Evolutionary conservation across 2,329 filamentous ascomycete species (phyloP), one percentile per base, ranked within the genome.

Genomic region (Botrytis squamosa): DNA sequence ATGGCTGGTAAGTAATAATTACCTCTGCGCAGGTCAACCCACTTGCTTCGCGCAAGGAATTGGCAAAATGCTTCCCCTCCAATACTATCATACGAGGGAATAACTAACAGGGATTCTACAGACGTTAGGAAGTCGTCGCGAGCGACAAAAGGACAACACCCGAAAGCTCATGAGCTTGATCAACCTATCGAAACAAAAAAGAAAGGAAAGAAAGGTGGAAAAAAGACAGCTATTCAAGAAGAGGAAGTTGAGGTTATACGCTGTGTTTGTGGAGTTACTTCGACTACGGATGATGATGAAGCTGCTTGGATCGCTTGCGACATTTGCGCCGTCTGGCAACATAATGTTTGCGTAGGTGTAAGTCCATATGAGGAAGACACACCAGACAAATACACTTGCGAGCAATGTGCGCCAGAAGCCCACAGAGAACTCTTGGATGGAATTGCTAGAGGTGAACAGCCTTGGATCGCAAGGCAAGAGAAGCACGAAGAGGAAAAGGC

Each of bases 301-400:
- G 92, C 96, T 79, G 91, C 94, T 70, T 98, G 97, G 94, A 97
- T 99, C 80, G 94, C 93, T 75, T 99, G 96, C 85, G 96, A 99
- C 83, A 89, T 89, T 65, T 99, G 96, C 83, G 90, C 90, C 67
- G 95, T 92, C 60, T 99, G 96, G 96, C 96, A 99, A 83, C 96
- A 99, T 83, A 98, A 98, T 80, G 91, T 97, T 76, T 99, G 96
- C 82, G 93, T 99, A 86, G 94, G 93, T 71, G 89, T 98, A 81
- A 90, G 88, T 79, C 90, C 91, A 65, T 94, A 93, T 78, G 89
- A 91, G 46, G 82, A 95, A 74, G 90, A 95, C 79, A 87, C 93
- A 72, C 92, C 93, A 44, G 92, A 92, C 75, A 88, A 93, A 82
- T 99, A 99, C 84, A 97, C 92, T 83, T 99, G 96, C 84, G 96